Evolutionary conservation across 306 rosid genomes (phyloP).

Genomic region (Castanea crenata): DNA sequence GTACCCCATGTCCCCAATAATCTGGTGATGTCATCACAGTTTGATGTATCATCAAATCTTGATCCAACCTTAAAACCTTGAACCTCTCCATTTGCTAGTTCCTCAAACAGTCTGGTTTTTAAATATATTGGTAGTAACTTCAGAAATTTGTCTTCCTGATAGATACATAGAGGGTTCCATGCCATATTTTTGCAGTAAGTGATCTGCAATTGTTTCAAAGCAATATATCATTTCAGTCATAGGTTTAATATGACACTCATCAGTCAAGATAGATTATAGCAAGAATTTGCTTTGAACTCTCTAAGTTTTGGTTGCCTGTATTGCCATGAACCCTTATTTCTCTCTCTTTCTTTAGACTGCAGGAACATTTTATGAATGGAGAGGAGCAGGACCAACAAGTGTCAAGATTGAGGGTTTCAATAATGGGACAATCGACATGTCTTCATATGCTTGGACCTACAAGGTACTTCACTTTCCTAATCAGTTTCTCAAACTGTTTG

Average conservation of each 20-base stretch:
- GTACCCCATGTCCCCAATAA: not conserved
- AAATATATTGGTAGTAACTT: not conserved
- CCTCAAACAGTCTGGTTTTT: too few species aligned
- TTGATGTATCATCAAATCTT: not conserved
- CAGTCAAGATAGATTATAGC: not conserved
- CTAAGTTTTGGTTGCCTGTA: constrained; percentile 8
- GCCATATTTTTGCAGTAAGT: not conserved
- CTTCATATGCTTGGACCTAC: constrained; percentile 75
- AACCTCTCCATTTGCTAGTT: too few species aligned
- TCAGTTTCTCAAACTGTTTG: not conserved
- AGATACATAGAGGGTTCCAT: not conserved
- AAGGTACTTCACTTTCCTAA: constrained; percentile 44
- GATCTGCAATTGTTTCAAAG: not conserved
- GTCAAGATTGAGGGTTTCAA: constrained; percentile 64
- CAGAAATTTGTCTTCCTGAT: not conserved
- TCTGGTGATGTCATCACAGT: not conserved
- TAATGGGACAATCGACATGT: constrained; percentile 69
- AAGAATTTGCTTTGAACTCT: constrained; percentile 3
- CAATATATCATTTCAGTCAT: not conserved
- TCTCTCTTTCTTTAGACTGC: constrained; percentile 54
- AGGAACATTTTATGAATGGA: constrained; percentile 81
- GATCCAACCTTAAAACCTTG: too few species aligned
- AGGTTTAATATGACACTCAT: not conserved
- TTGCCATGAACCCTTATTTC: constrained; percentile 10
- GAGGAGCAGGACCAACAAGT: constrained; percentile 80